Conservation (phyloP, 2,329 filamentous ascomycete genomes). For the Neobulgaria alba region DNA sequence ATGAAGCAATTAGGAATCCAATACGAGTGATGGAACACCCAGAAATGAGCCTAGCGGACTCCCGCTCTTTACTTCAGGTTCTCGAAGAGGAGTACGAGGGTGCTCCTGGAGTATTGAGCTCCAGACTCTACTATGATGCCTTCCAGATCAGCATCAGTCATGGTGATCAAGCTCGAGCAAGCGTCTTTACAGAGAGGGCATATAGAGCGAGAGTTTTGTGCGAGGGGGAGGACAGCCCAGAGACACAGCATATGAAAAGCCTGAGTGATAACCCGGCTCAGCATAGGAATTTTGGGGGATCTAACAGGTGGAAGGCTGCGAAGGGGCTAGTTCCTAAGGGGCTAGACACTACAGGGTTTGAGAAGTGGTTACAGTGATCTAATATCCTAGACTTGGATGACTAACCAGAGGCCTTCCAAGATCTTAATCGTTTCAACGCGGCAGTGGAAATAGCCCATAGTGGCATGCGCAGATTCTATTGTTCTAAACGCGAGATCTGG, state of each 20-base stretch:
- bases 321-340: constrained; percentile 4
- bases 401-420: no score
- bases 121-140: constrained; percentile 33
- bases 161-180: constrained; percentile 35
- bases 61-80: constrained; percentile 22
- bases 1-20: constrained; percentile 27
- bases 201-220: constrained; percentile 16
- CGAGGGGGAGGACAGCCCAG: background rate
- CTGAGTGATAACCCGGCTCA: constrained; percentile 3
- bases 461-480: no score
- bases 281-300: constrained; percentile 4
- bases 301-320: constrained; percentile 5
- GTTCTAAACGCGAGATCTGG: no score
- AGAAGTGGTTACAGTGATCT: constrained; percentile 14
- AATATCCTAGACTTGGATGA: no score
- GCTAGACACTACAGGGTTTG: constrained; percentile 5
- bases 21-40: constrained; percentile 19
- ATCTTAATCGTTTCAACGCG: no score
- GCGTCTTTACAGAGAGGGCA: constrained; percentile 32
- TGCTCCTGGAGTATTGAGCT: constrained; percentile 10
- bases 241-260: constrained; percentile 2
- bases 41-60: constrained; percentile 23
- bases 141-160: constrained; percentile 34
- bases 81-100: constrained; percentile 19
- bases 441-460: no score